phyloP scores from a whole-genome alignment of 2,329 filamentous ascomycete species.

The Diaporthe nobilis region DNA sequence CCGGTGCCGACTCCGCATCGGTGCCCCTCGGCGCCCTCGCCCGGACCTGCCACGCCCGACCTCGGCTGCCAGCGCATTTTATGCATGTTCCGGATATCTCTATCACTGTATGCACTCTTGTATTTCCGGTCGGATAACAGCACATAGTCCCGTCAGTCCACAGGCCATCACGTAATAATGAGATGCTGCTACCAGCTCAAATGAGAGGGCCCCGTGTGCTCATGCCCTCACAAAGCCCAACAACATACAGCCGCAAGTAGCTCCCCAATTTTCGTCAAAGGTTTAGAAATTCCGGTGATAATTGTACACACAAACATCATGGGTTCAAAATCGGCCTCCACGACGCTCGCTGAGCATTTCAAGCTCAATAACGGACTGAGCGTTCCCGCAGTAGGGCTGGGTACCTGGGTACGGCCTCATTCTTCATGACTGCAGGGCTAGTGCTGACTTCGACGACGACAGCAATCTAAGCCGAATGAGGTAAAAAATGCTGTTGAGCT shows the following conservation, averaged over 20 bases:
- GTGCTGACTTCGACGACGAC: neutral
- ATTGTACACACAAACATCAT: neutral
- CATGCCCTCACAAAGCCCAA: neutral
- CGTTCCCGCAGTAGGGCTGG: conserved; percentile 37
- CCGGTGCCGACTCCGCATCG: conserved; percentile 28
- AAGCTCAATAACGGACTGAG: conserved; percentile 36
- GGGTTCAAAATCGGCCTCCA: neutral
- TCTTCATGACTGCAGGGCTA: neutral
- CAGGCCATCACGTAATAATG: conserved; percentile 10
- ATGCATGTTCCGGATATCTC: conserved; percentile 23
- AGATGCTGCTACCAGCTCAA: conserved; percentile 14
- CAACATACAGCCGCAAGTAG: neutral
- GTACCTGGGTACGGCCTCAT: conserved; percentile 39
- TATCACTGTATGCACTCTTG: neutral
- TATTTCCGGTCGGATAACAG: conserved; percentile 36
- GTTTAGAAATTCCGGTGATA: too few species aligned
- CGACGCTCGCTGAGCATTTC: conserved; percentile 37
- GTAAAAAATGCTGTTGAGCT: conserved; percentile 61
- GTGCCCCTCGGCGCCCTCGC: neutral
- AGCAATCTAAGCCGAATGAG: conserved; percentile 65
- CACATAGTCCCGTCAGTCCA: conserved; percentile 1
- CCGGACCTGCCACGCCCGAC: conserved; percentile 17
- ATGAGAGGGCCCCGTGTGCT: neutral
- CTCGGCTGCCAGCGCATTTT: conserved; percentile 13
- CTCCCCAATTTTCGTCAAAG: neutral